Percentiles rank a stretch among this genome's conserved stretches.
phyloP scores from a whole-genome alignment of 1,284 basidiomycete species.

The Cryptococcus maquisensis region DNA sequence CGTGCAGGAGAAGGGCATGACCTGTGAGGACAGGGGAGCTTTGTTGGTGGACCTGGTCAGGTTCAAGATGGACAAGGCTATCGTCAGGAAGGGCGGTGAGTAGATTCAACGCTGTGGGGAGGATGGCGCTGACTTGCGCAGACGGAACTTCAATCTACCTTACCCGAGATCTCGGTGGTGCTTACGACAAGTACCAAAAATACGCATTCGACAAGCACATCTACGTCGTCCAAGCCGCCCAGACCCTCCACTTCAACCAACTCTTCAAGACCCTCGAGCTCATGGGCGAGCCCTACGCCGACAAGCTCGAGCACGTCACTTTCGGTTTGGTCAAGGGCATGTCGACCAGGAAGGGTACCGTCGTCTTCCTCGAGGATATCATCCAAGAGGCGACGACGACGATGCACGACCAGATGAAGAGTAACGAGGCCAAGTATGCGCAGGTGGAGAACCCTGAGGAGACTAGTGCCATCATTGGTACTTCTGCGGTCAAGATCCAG shows the following conservation, averaged over 20 bases:
- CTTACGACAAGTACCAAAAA: slow-evolving; percentile 85
- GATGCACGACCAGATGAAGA: slow-evolving; percentile 97
- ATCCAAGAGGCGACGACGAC: slow-evolving; percentile 82
- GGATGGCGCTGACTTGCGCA: slow-evolving; percentile 35
- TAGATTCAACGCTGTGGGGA: neutral
- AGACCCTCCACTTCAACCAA: slow-evolving; percentile 87
- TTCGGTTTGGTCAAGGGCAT: slow-evolving; percentile 92
- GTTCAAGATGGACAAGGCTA: slow-evolving; percentile 85
- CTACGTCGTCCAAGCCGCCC: slow-evolving; percentile 91
- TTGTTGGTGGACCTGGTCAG: slow-evolving; percentile 75
- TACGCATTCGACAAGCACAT: slow-evolving; percentile 99
- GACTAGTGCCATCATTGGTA: slow-evolving; percentile 81
- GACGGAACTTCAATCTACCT: slow-evolving; percentile 98
- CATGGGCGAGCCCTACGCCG: slow-evolving; percentile 85
- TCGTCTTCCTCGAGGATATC: slow-evolving; percentile 93
- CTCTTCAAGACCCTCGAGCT: slow-evolving; percentile 93
- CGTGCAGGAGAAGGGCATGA: slow-evolving; percentile 51
- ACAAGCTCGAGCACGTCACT: slow-evolving; percentile 79
- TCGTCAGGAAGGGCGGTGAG: slow-evolving; percentile 80
- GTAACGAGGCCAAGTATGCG: slow-evolving; percentile 89
- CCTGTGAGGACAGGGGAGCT: slow-evolving; percentile 66
- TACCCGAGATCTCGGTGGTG: slow-evolving; percentile 95
- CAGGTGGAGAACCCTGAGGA: slow-evolving; percentile 82
- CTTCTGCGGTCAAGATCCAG: slow-evolving; percentile 97
- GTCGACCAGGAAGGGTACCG: slow-evolving; percentile 95